Conservation (phyloP, 169 alveolate genomes). For the Neospora caninum region DNA sequence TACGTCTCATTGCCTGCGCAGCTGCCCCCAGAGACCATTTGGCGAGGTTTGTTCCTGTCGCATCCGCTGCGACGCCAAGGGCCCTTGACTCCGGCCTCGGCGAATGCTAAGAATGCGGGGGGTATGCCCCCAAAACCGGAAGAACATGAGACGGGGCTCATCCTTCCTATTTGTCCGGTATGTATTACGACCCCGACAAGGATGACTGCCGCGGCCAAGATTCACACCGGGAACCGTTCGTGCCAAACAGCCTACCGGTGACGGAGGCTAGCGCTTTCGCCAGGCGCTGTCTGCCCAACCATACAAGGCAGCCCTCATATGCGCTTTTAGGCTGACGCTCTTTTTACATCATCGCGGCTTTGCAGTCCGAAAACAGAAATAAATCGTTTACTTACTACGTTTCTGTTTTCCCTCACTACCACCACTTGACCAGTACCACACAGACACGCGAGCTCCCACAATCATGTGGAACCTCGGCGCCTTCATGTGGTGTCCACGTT, state of each 20-base stretch:
- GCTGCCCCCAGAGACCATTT: background rate
- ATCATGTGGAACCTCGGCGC: too few relatives aligned
- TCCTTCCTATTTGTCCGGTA: background rate
- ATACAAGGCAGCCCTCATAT: background rate
- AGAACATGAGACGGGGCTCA: background rate
- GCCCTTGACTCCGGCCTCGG: background rate
- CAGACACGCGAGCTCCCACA: too few relatives aligned
- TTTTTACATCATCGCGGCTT: background rate
- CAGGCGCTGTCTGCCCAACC: background rate
- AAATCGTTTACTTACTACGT: too few relatives aligned
- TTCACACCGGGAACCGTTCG: background rate
- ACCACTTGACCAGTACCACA: too few relatives aligned
- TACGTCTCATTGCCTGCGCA: background rate
- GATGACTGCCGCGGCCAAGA: background rate
- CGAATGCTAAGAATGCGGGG: constrained; percentile 28
- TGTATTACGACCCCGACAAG: background rate
- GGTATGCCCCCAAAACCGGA: background rate
- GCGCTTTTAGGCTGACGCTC: background rate
- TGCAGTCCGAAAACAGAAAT: background rate
- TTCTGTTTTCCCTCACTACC: too few relatives aligned
- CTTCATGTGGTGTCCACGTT: too few relatives aligned
- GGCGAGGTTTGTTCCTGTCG: background rate
- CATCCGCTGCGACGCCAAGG: constrained; percentile 33
- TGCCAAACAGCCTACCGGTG: background rate
- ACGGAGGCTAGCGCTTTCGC: background rate